These are phyloP conservation scores for Xylaria longipes DNA, from an alignment of 495 filamentous ascomycete genomes.

Conservation along the genomic window DNA sequence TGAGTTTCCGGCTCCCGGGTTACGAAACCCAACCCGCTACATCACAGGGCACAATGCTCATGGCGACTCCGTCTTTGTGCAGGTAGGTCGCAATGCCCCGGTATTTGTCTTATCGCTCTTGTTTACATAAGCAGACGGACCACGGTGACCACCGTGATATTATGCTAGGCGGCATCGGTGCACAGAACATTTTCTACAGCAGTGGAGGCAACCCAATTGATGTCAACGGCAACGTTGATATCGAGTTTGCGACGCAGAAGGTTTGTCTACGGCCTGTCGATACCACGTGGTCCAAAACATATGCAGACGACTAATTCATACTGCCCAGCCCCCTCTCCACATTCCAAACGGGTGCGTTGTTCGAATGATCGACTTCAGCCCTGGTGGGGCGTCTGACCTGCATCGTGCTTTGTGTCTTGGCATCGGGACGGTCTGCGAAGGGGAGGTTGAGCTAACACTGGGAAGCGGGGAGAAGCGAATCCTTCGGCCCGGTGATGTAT, in stretches of 20 bases:
- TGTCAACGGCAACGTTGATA: constrained; percentile 8
- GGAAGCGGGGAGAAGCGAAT: not conserved
- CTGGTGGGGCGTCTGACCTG: constrained; percentile 1
- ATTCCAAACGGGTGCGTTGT: constrained; percentile 3
- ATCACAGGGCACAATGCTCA: constrained; percentile 14
- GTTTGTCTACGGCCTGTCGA: too few relatives aligned
- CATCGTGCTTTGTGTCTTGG: too few relatives aligned
- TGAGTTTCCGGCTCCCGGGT: constrained; percentile 10
- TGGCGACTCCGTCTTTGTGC: not conserved
- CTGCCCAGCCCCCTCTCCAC: constrained; percentile 11
- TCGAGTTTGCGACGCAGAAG: constrained; percentile 9
- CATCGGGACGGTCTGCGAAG: too few relatives aligned
- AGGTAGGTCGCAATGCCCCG: not conserved
- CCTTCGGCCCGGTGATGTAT: constrained; percentile 12
- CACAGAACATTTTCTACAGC: constrained; percentile 19
- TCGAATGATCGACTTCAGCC: constrained; percentile 20
- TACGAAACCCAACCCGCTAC: constrained; percentile 13
- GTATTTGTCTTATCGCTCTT: too few relatives aligned
- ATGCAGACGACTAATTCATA: too few relatives aligned
- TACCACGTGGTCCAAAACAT: too few relatives aligned
- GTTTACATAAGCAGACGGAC: too few relatives aligned
- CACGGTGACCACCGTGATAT: constrained; percentile 1
- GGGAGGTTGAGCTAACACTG: too few relatives aligned
- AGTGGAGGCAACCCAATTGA: not conserved
- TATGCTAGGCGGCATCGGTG: constrained; percentile 15